Percentiles rank a stretch among this genome's conserved stretches.
These are phyloP conservation scores for Penicillium digitatum DNA, from an alignment of 2,329 filamentous ascomycete genomes.

Conservation along the genomic window DNA sequence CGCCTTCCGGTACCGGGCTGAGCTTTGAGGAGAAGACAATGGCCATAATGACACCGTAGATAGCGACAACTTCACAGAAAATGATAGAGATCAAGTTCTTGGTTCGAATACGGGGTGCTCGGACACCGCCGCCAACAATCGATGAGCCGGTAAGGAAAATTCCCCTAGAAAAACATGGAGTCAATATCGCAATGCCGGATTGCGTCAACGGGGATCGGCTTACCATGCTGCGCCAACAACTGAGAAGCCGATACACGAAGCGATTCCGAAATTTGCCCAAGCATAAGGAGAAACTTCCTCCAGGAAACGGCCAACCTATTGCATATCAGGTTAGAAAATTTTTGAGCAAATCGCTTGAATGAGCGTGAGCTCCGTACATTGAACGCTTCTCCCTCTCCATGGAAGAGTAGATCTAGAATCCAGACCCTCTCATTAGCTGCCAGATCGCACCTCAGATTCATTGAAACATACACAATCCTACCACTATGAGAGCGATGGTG, in stretches of 20 bases:
- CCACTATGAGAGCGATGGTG: conserved; percentile 64
- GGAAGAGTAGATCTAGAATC: conserved; percentile 89
- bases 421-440: conserved; percentile 20
- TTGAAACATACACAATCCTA: conserved; percentile 68
- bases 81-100: conserved; percentile 99
- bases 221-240: conserved; percentile 97
- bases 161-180: conserved; percentile 60
- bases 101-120: conserved; percentile 92
- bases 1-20: conserved; percentile 59
- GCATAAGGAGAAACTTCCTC: conserved; percentile 90
- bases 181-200: neutral
- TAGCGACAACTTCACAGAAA: conserved; percentile 99
- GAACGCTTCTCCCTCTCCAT: conserved; percentile 90
- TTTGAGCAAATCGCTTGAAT: neutral
- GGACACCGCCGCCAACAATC: conserved; percentile 94
- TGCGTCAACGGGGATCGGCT: conserved; percentile 19
- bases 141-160: conserved; percentile 98
- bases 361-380: conserved; percentile 60
- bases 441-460: conserved; percentile 10
- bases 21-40: conserved; percentile 96
- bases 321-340: conserved; percentile 19
- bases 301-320: conserved; percentile 83
- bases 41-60: conserved; percentile 99
- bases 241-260: conserved; percentile 89
- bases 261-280: conserved; percentile 88